Percentiles rank a stretch among this genome's conserved stretches.
These are phyloP conservation scores for Calocybe indica DNA, from an alignment of 768 basidiomycete genomes.

Conservation along the genomic window DNA sequence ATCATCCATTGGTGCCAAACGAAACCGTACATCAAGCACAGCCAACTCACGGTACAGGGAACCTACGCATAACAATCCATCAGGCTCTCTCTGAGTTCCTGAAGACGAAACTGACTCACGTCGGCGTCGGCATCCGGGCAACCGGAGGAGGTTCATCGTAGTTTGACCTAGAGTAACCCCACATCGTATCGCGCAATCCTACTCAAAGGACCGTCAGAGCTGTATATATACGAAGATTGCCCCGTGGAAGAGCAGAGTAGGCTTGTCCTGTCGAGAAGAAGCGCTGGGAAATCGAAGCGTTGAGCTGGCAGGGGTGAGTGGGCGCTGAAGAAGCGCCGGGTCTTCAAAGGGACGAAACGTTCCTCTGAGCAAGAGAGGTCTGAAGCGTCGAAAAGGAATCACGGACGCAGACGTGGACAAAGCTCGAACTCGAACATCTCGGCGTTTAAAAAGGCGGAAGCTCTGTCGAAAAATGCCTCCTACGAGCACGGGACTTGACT, in stretches of 20 bases:
- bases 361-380: background rate
- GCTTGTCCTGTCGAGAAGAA: no score
- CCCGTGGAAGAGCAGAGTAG: background rate
- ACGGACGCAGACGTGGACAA: no score
- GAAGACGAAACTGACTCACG: conserved; percentile 13
- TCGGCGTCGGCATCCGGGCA: conserved; percentile 20
- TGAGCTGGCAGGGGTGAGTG: background rate
- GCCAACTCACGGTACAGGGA: conserved; percentile 21
- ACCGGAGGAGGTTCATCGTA: conserved; percentile 18
- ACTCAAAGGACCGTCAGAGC: background rate
- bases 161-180: conserved; percentile 24
- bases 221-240: background rate
- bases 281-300: no score
- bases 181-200: conserved; percentile 29
- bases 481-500: no score
- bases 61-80: conserved; percentile 10
- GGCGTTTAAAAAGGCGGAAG: no score
- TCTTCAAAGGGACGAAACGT: background rate
- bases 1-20: no score
- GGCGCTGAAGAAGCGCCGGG: background rate
- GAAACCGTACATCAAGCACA: no score
- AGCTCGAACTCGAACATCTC: no score
- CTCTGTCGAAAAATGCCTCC: no score
- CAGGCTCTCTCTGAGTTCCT: no score
- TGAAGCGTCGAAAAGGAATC: no score